Conservation (phyloP, 129 eudicot genomes). For the Mikania micrantha region DNA sequence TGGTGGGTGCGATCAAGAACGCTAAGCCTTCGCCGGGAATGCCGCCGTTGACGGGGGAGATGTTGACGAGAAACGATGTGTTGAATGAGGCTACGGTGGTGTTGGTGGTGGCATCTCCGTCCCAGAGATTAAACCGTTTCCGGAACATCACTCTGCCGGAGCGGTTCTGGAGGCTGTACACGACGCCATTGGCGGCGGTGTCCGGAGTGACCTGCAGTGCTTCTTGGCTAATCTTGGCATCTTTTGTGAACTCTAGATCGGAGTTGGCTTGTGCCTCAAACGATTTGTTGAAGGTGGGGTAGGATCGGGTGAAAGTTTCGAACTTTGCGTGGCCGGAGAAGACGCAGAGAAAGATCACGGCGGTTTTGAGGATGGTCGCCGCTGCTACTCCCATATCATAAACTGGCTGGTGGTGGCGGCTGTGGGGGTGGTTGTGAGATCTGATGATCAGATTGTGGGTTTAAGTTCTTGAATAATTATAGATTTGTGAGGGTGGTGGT, state of each 20-base stretch:
- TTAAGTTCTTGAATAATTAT: constrained; percentile 5
- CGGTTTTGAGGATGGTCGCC: background rate
- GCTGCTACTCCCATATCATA: background rate
- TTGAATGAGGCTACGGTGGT: constrained; percentile 47
- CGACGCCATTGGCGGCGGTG: background rate
- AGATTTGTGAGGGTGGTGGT: background rate
- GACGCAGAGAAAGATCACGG: background rate
- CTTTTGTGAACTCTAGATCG: background rate
- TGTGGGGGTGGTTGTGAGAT: background rate
- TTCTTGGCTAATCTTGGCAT: background rate
- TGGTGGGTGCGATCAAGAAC: constrained; percentile 50
- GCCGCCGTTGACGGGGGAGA: background rate
- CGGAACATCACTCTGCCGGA: constrained; percentile 48
- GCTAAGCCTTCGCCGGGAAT: constrained; percentile 54
- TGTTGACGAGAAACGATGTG: constrained; percentile 52
- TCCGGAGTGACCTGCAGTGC: background rate
- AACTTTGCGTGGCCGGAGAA: background rate
- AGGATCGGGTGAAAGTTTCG: background rate
- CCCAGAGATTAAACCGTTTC: constrained; percentile 47
- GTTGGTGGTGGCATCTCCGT: constrained; percentile 1
- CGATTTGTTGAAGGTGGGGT: background rate
- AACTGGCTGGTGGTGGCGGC: background rate
- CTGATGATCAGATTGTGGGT: no score
- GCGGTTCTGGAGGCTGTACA: background rate
- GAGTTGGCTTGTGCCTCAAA: background rate